These are phyloP conservation scores for Limonium bicolor DNA, from an alignment of 148 eudicot genomes.

Conservation along the genomic window DNA sequence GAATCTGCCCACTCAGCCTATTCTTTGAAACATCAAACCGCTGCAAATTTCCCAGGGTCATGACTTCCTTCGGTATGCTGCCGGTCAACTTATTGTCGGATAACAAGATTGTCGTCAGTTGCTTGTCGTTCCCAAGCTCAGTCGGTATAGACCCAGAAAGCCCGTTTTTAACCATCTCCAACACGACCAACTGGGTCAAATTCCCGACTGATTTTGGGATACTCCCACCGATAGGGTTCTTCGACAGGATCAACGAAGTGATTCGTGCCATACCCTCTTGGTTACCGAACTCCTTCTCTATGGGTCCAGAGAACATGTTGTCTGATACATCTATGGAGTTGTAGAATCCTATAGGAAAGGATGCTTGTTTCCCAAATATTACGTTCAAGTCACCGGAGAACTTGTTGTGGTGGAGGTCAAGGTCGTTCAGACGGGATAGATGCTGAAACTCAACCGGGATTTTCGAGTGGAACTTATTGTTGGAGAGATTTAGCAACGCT, in stretches of 20 bases:
- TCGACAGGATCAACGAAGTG: constrained; percentile 35
- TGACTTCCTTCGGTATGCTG: constrained; percentile 29
- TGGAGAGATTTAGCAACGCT: constrained; percentile 45
- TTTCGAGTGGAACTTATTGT: constrained; percentile 29
- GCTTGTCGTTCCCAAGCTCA: constrained; percentile 30
- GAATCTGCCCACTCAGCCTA: constrained; percentile 46
- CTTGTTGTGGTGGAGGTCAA: constrained; percentile 65
- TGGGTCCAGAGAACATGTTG: constrained; percentile 41
- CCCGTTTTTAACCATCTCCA: constrained; percentile 20
- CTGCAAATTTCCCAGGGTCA: constrained; percentile 24
- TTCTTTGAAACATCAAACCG: constrained; percentile 59
- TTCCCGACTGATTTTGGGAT: constrained; percentile 55
- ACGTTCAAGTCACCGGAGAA: constrained; percentile 28
- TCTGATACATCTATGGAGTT: constrained; percentile 53
- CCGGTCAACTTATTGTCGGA: constrained; percentile 39
- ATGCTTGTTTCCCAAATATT: constrained; percentile 18
- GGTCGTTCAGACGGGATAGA: constrained; percentile 22
- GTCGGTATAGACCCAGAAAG: constrained; percentile 41
- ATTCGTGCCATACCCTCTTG: constrained; percentile 21
- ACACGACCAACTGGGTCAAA: constrained; percentile 19
- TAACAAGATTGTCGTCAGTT: constrained; percentile 25
- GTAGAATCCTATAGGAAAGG: constrained; percentile 33
- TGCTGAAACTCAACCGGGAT: constrained; percentile 44
- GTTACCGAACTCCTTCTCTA: constrained; percentile 28
- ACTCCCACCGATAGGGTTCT: constrained; percentile 44